Evolutionary conservation across 768 basidiomycete genomes (phyloP).

Genomic region (Heimioporus sp.): DNA sequence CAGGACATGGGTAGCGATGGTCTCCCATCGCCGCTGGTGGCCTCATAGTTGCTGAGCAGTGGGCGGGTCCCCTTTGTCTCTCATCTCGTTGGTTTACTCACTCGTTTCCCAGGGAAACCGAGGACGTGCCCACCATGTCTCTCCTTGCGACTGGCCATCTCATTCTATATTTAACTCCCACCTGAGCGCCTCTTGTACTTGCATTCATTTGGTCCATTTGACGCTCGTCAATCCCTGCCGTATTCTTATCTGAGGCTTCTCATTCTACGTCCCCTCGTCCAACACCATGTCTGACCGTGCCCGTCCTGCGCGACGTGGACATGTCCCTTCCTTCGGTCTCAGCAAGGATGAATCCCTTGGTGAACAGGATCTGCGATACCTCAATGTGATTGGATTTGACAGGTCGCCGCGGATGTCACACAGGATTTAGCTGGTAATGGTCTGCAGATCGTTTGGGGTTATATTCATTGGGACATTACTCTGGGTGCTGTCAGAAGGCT

Average conservation of each 20-base stretch:
- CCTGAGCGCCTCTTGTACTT: slow-evolving; percentile 35
- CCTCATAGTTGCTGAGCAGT: slow-evolving; percentile 83
- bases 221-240: slow-evolving; percentile 93
- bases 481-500: slow-evolving; percentile 60
- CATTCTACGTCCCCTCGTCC: slow-evolving; percentile 69
- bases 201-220: slow-evolving; percentile 37
- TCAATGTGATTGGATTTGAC: slow-evolving; percentile 60
- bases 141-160: too few relatives aligned
- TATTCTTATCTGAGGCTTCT: slow-evolving; percentile 69
- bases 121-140: too few relatives aligned
- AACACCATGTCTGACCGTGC: slow-evolving; percentile 54
- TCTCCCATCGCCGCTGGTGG: slow-evolving; percentile 77
- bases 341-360: slow-evolving; percentile 67
- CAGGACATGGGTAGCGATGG: slow-evolving; percentile 37
- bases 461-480: slow-evolving; percentile 83
- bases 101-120: too few relatives aligned
- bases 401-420: slow-evolving; percentile 70
- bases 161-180: slow-evolving; percentile 62
- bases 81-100: too few relatives aligned
- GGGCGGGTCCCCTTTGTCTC: too few relatives aligned
- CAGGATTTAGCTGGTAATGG: slow-evolving; percentile 61
- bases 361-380: slow-evolving; percentile 72
- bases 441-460: slow-evolving; percentile 46
- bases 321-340: slow-evolving; percentile 64
- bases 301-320: slow-evolving; percentile 55